phyloP scores from a whole-genome alignment of 345 rosid genomes.

The Hibiscus trionum region DNA sequence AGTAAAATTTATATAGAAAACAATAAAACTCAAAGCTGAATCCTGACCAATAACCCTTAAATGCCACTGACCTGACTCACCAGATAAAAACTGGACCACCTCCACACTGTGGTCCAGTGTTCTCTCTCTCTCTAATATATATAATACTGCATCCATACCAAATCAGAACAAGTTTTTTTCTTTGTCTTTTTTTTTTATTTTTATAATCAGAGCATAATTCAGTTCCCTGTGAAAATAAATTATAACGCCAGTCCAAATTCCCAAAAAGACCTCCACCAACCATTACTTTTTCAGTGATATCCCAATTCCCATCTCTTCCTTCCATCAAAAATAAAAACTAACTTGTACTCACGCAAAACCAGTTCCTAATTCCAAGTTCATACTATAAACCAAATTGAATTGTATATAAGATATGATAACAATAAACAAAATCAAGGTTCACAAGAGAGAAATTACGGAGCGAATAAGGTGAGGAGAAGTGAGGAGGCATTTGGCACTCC shows the following conservation, averaged over 20 bases:
- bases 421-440: background rate
- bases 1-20: background rate
- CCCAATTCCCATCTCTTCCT: background rate
- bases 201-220: background rate
- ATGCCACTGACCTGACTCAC: background rate
- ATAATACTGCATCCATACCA: background rate
- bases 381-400: background rate
- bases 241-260: background rate
- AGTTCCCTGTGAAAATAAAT: background rate
- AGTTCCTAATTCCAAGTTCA: background rate
- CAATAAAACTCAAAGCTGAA: conserved; percentile 1
- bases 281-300: background rate
- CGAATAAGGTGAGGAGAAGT: conserved; percentile 65
- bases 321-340: background rate
- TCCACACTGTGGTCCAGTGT: background rate
- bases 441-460: conserved; percentile 10
- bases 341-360: background rate
- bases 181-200: too few relatives aligned
- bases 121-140: background rate
- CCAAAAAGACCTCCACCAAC: conserved; percentile 5
- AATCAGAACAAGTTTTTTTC: background rate
- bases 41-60: background rate
- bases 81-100: background rate
- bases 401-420: background rate
- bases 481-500: conserved; percentile 82